phyloP scores from a whole-genome alignment of 352 stramenopile genomes.

The Phytopythium vexans region DNA sequence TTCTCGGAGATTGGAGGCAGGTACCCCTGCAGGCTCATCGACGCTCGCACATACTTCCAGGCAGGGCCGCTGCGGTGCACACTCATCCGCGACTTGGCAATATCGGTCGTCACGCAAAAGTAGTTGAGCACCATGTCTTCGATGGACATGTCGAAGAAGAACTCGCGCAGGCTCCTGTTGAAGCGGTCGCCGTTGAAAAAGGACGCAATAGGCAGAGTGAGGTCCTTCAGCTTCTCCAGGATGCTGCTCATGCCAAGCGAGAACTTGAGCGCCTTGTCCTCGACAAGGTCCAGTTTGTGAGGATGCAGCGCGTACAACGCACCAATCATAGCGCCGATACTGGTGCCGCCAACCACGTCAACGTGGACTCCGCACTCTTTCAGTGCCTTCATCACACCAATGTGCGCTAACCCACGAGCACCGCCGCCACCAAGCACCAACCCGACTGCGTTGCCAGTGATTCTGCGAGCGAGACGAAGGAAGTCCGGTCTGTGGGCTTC shows the following conservation, averaged over 20 bases:
- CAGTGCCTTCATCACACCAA: slow-evolving; percentile 91
- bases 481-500: slow-evolving; percentile 73
- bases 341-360: slow-evolving; percentile 93
- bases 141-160: slow-evolving; percentile 79
- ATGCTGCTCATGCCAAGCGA: slow-evolving; percentile 66
- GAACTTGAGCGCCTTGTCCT: slow-evolving; percentile 51
- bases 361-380: slow-evolving; percentile 91
- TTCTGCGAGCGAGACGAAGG: slow-evolving; percentile 82
- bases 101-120: slow-evolving; percentile 92
- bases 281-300: slow-evolving; percentile 58
- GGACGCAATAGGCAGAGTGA: slow-evolving; percentile 87
- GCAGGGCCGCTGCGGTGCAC: slow-evolving; percentile 82
- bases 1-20: slow-evolving; percentile 88
- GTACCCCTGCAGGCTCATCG: slow-evolving; percentile 91
- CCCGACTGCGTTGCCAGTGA: slow-evolving; percentile 92
- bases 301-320: slow-evolving; percentile 78
- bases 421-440: slow-evolving; percentile 93
- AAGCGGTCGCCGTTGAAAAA: slow-evolving; percentile 89
- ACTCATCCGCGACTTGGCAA: slow-evolving; percentile 86
- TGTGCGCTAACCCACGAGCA: slow-evolving; percentile 91
- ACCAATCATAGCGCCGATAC: slow-evolving; percentile 85
- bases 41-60: slow-evolving; percentile 91
- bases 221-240: slow-evolving; percentile 70
- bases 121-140: slow-evolving; percentile 92
- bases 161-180: slow-evolving; percentile 65